Evolutionary conservation across 805 yeast species (phyloP).

Genomic region (Kodamaea kakaduensis): DNA sequence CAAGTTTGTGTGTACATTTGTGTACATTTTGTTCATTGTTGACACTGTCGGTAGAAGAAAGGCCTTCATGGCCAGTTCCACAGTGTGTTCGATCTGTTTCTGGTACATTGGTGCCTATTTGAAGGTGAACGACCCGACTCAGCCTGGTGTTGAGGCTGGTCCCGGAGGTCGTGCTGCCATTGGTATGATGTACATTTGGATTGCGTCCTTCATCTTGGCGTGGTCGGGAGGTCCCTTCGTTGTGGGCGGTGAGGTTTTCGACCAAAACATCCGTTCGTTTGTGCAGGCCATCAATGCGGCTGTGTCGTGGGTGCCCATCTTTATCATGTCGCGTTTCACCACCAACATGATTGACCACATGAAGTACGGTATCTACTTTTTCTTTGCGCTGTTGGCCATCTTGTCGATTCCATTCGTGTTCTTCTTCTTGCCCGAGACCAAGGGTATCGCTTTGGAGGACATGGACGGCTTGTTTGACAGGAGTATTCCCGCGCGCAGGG

Average conservation of each 20-base stretch:
- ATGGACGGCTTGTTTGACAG: conserved; percentile 27
- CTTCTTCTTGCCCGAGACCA: conserved; percentile 37
- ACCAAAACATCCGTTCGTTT: conserved; percentile 37
- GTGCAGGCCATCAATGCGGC: conserved; percentile 40
- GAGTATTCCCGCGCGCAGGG: conserved; percentile 19
- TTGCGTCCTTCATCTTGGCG: conserved; percentile 36
- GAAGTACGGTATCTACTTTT: conserved; percentile 36
- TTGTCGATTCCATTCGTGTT: conserved; percentile 35
- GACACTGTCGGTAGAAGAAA: conserved; percentile 34
- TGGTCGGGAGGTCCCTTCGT: conserved; percentile 43
- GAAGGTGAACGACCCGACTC: conserved; percentile 31
- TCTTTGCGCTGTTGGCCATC: conserved; percentile 32
- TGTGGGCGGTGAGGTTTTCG: conserved; percentile 37
- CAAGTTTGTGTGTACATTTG: conserved; percentile 31
- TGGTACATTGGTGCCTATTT: conserved; percentile 39
- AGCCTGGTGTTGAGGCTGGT: conserved; percentile 29
- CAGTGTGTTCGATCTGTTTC: conserved; percentile 32
- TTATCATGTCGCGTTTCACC: conserved; percentile 34
- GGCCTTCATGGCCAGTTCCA: conserved; percentile 34
- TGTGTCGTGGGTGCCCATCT: conserved; percentile 37
- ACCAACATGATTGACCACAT: conserved; percentile 31
- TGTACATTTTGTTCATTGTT: conserved; percentile 32
- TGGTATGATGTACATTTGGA: conserved; percentile 41
- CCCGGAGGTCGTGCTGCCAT: conserved; percentile 39
- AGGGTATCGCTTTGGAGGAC: conserved; percentile 31